phyloP scores from a whole-genome alignment of 441 rosid species.

The Erodium trifolium region DNA sequence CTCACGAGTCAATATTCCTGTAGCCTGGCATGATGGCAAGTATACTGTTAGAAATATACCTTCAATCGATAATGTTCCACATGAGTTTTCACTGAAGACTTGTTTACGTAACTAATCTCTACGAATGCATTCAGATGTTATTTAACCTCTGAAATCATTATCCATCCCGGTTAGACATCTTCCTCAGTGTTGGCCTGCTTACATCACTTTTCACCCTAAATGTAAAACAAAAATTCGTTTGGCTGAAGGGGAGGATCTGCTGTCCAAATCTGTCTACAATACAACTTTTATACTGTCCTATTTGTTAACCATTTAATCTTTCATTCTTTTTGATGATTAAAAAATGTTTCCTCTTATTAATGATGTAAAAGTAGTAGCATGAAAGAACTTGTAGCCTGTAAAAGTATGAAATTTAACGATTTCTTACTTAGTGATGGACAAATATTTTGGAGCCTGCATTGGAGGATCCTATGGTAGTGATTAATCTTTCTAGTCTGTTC shows the following conservation, averaged over 20 bases:
- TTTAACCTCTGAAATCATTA: too few relatives aligned
- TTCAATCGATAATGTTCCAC: not conserved
- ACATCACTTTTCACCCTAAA: too few relatives aligned
- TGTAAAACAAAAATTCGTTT: too few relatives aligned
- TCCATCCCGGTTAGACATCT: too few relatives aligned
- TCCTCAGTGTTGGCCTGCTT: too few relatives aligned
- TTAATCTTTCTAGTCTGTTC: not conserved
- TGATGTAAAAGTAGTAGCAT: not conserved
- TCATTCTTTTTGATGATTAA: not conserved
- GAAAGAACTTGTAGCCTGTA: not conserved
- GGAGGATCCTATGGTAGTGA: not conserved
- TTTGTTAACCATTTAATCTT: not conserved
- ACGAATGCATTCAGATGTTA: not conserved
- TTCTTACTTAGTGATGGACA: slow-evolving; percentile 4
- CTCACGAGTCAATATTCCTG: not conserved
- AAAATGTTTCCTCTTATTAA: not conserved
- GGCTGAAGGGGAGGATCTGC: not conserved
- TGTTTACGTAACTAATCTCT: not conserved
- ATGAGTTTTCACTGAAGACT: not conserved
- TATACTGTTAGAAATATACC: not conserved
- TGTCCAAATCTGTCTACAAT: not conserved
- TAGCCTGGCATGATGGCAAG: not conserved
- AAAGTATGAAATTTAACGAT: not conserved
- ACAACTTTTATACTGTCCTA: not conserved
- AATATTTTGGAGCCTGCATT: not conserved